Evolutionary conservation across 2,329 filamentous ascomycete genomes (phyloP).

Genomic region (Colletotrichum sp.): DNA sequence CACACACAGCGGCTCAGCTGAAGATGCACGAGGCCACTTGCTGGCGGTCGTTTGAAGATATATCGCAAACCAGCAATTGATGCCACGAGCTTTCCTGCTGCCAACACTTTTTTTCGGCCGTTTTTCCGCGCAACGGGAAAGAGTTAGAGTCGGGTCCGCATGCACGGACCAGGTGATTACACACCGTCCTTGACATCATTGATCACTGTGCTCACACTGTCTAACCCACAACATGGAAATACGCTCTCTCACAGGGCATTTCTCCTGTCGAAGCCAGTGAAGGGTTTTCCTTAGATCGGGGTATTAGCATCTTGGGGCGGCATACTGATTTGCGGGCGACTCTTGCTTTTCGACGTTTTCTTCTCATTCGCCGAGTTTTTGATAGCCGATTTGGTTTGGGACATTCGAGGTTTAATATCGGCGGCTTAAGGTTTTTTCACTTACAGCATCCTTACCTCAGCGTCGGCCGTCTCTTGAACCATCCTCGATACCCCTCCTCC

Average conservation of each 20-base stretch:
- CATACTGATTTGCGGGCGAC: neutral
- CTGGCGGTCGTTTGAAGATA: neutral
- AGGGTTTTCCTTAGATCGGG: neutral
- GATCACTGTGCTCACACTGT: neutral
- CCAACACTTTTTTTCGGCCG: slow-evolving; percentile 5
- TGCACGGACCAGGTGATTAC: slow-evolving; percentile 8
- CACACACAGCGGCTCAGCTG: neutral
- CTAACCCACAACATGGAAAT: neutral
- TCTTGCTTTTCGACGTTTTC: neutral
- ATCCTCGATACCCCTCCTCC: neutral
- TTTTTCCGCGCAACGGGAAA: slow-evolving; percentile 1
- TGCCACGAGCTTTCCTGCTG: neutral
- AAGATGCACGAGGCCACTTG: neutral
- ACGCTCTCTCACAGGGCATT: neutral
- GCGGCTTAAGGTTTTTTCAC: slow-evolving; percentile 9
- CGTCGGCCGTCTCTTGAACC: neutral
- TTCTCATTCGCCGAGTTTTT: neutral
- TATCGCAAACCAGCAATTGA: neutral
- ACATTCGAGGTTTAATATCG: neutral
- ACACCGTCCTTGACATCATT: slow-evolving; percentile 7
- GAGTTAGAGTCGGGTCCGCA: neutral
- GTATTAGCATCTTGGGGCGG: neutral
- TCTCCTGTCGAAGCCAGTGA: neutral
- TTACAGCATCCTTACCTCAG: slow-evolving; percentile 13
- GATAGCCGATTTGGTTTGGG: neutral